phyloP scores from a whole-genome alignment of 2,329 filamentous ascomycete genomes.

The Lojkania enalia region DNA sequence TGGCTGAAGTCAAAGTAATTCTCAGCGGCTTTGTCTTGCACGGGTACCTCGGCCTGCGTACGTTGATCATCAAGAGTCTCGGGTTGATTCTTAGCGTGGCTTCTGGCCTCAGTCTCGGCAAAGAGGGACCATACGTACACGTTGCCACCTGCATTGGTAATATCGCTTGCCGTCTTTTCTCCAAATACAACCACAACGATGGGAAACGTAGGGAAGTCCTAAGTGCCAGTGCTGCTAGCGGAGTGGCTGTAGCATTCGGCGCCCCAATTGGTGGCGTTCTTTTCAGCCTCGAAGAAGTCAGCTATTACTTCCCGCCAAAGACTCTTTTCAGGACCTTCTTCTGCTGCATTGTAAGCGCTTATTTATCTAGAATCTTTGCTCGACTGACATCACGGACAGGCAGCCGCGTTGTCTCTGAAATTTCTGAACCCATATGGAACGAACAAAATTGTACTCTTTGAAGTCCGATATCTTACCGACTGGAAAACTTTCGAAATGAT shows the following conservation, averaged over 20 bases:
- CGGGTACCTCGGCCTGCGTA: constrained; percentile 88
- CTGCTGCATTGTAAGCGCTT: constrained; percentile 80
- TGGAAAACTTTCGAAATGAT: constrained; percentile 93
- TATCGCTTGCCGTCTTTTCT: constrained; percentile 89
- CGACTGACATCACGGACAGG: constrained; percentile 34
- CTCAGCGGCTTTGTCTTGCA: constrained; percentile 97
- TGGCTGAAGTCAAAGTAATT: constrained; percentile 96
- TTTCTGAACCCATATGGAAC: constrained; percentile 96
- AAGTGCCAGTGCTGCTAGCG: constrained; percentile 89
- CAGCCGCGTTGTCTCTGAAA: constrained; percentile 84
- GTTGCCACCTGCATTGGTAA: constrained; percentile 95
- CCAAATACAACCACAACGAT: constrained; percentile 92
- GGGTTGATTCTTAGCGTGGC: constrained; percentile 86
- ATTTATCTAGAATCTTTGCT: neutral
- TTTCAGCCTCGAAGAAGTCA: constrained; percentile 92
- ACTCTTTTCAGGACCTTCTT: constrained; percentile 97
- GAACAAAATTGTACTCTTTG: constrained; percentile 93
- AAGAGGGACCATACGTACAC: constrained; percentile 96
- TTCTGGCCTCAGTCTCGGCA: constrained; percentile 90
- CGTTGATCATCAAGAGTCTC: constrained; percentile 80
- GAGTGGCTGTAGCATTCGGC: constrained; percentile 92
- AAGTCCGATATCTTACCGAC: constrained; percentile 86
- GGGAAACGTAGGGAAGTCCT: constrained; percentile 90
- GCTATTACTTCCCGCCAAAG: constrained; percentile 97
- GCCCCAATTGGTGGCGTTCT: constrained; percentile 87